A percentile compares a stretch with the other conserved stretches of the same genome.
Evolutionary conservation across 352 stramenopile genomes (phyloP).

Genomic region (Globisporangium echinulatum): DNA sequence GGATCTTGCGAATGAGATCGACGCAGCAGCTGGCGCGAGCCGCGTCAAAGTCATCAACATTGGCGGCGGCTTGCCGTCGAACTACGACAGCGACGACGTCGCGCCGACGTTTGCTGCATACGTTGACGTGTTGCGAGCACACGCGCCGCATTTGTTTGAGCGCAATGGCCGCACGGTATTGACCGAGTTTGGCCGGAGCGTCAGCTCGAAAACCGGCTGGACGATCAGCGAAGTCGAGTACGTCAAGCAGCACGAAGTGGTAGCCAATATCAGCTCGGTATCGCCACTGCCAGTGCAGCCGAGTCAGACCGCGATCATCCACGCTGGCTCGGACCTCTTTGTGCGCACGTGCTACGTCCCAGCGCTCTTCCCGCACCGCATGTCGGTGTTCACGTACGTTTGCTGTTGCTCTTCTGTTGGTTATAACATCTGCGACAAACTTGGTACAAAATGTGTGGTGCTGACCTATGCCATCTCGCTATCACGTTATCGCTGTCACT

Average conservation of each 20-base stretch:
- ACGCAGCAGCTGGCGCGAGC: conserved; percentile 57
- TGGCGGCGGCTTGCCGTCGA: conserved; percentile 85
- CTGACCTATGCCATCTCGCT: not conserved
- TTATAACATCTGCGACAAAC: no score
- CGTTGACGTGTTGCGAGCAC: conserved; percentile 54
- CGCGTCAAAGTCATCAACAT: conserved; percentile 88
- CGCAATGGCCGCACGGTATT: conserved; percentile 71
- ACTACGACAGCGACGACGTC: conserved; percentile 76
- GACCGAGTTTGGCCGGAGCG: conserved; percentile 87
- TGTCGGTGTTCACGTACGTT: conserved; percentile 80
- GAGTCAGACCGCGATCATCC: conserved; percentile 75
- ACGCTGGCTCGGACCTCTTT: conserved; percentile 89
- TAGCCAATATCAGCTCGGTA: not conserved
- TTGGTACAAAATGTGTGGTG: not conserved
- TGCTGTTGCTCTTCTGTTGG: not conserved
- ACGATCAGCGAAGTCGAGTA: conserved; percentile 89
- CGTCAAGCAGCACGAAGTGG: conserved; percentile 63
- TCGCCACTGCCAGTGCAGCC: conserved; percentile 9
- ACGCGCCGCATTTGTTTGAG: conserved; percentile 80
- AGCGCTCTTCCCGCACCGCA: conserved; percentile 67
- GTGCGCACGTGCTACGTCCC: conserved; percentile 83
- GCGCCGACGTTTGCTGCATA: conserved; percentile 81
- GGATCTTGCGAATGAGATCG: conserved; percentile 82
- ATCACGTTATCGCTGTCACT: not conserved
- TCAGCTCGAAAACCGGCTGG: conserved; percentile 84